Evolutionary conservation across 2,329 filamentous ascomycete species (phyloP).

Genomic region (Coniella vitis): DNA sequence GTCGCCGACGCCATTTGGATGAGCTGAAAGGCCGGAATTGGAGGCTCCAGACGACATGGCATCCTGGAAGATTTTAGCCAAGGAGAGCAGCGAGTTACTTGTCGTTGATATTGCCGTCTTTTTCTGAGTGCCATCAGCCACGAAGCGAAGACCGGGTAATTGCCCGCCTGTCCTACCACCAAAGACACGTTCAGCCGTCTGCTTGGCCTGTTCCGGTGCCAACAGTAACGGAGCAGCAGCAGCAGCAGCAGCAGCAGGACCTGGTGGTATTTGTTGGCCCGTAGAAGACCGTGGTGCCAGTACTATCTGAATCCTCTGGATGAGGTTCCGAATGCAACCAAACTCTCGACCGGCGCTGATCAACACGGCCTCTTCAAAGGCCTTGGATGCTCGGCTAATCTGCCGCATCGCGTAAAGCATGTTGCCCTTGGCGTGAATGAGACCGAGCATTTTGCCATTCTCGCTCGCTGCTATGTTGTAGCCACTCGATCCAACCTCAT

Average conservation of each 20-base stretch:
- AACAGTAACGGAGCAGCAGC: conserved; percentile 64
- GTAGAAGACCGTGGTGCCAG: conserved; percentile 43
- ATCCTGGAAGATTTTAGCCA: conserved; percentile 98
- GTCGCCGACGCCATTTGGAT: conserved; percentile 74
- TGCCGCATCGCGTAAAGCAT: conserved; percentile 91
- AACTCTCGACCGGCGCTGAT: conserved; percentile 72
- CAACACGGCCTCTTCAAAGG: conserved; percentile 91
- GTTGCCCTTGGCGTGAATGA: conserved; percentile 97
- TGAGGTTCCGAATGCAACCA: conserved; percentile 68
- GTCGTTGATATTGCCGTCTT: conserved; percentile 85
- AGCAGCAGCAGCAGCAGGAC: conserved; percentile 8
- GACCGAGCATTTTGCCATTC: conserved; percentile 86
- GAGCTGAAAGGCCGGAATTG: conserved; percentile 47
- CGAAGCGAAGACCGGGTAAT: conserved; percentile 70
- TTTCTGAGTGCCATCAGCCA: conserved; percentile 63
- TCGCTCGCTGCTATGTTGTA: conserved; percentile 80
- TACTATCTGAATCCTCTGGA: conserved; percentile 67
- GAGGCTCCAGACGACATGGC: conserved; percentile 71
- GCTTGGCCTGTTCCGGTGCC: conserved; percentile 73
- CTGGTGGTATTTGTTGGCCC: conserved; percentile 18
- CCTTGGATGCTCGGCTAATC: conserved; percentile 69
- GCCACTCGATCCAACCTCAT: conserved; percentile 67
- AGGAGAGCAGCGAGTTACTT: conserved; percentile 87
- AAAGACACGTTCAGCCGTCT: conserved; percentile 80
- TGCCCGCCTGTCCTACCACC: conserved; percentile 55